These are phyloP conservation scores for Postia placenta DNA, from an alignment of 768 basidiomycete species.

Conservation along the genomic window DNA sequence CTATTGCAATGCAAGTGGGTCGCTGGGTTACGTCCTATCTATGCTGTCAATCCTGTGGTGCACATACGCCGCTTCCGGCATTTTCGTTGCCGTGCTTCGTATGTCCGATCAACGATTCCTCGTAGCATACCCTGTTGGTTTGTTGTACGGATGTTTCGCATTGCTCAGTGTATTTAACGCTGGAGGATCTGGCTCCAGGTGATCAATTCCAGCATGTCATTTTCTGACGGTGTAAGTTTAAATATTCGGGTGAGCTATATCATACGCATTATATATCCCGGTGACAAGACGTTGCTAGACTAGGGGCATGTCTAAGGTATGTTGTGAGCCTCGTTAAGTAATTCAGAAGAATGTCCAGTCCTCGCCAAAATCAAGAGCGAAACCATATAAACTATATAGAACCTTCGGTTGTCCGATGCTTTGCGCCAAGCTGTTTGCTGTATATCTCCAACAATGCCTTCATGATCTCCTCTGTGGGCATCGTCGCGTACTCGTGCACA, in stretches of 20 bases:
- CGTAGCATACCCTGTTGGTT: slow-evolving; percentile 93
- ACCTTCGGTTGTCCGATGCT: too few species aligned
- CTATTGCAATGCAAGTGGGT: slow-evolving; percentile 49
- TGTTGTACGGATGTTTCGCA: slow-evolving; percentile 93
- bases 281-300: not conserved
- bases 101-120: slow-evolving; percentile 95
- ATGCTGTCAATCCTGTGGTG: slow-evolving; percentile 89
- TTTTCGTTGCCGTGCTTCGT: slow-evolving; percentile 90
- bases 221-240: too few species aligned
- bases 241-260: too few species aligned
- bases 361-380: not conserved
- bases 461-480: slow-evolving; percentile 80
- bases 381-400: too few species aligned
- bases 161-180: slow-evolving; percentile 86
- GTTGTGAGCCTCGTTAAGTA: not conserved
- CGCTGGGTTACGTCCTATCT: slow-evolving; percentile 81
- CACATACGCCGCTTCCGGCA: slow-evolving; percentile 91
- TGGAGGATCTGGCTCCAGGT: slow-evolving; percentile 15
- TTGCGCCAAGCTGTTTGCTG: slow-evolving; percentile 54
- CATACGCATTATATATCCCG: not conserved
- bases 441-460: slow-evolving; percentile 72
- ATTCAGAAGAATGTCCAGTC: not conserved
- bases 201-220: too few species aligned
- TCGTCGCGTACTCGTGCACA: slow-evolving; percentile 82
- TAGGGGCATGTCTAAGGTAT: not conserved